phyloP scores from a whole-genome alignment of 2,329 filamentous ascomycete species.

The Plenodomus biglobosus region DNA sequence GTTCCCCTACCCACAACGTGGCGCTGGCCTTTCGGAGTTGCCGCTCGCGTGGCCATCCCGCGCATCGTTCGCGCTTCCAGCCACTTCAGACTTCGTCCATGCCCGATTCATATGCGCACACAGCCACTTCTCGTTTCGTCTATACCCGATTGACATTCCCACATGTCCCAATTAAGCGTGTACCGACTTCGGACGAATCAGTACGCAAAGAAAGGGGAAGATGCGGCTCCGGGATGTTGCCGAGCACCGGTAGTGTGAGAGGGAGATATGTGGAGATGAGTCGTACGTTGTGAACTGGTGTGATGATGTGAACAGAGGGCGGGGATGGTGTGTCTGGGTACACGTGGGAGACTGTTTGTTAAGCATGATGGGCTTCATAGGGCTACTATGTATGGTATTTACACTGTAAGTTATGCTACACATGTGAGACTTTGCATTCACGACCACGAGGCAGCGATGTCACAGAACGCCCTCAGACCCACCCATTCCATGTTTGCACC shows the following conservation, averaged over 20 bases:
- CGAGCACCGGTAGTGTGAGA: constrained; percentile 11
- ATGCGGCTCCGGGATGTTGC: constrained; percentile 10
- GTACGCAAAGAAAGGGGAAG: constrained; percentile 4
- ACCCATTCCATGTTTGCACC: not conserved
- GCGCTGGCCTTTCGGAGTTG: constrained; percentile 10
- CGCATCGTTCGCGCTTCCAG: not conserved
- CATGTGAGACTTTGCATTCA: not conserved
- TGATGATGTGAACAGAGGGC: not conserved
- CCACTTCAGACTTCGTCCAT: not conserved
- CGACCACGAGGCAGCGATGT: not conserved
- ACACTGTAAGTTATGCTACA: too few relatives aligned
- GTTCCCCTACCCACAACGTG: constrained; percentile 1
- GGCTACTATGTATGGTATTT: not conserved
- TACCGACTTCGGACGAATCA: constrained; percentile 8
- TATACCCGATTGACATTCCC: not conserved
- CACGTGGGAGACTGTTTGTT: not conserved
- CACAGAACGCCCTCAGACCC: not conserved
- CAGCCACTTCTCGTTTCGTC: not conserved
- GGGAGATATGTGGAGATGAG: constrained; percentile 7
- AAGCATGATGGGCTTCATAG: not conserved
- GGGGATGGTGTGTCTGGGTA: not conserved
- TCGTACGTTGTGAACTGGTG: not conserved
- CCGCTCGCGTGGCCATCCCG: constrained; percentile 11
- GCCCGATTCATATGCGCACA: not conserved
- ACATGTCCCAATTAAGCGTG: constrained; percentile 10